Base-by-base conservation (phyloP, 2,329 filamentous ascomycete genomes). In the Calonectria fujianensis region DNA sequence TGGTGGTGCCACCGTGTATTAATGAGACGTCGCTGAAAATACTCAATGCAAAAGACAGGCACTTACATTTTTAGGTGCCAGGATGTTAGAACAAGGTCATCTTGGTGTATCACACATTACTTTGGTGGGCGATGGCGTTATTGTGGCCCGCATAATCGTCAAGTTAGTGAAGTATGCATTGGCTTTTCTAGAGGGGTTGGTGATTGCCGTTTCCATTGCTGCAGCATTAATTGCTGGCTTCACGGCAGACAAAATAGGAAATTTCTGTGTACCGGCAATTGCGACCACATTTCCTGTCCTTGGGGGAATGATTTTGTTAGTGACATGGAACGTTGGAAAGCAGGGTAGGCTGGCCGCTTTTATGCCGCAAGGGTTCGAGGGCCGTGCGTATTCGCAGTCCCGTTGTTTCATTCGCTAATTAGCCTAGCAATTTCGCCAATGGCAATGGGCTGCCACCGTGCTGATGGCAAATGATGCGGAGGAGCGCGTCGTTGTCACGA, bases 401-500 rank as follows among this genome's bases (percentile, higher is more conserved):
- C 6, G 11, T 7, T 16, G 3, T 24, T 48, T 39, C 31, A 13
- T 45, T 14, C 37, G 27, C 64, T 51, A 16, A 65, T 54, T 27
- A 18, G 35, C 41, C 20, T 16, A 76, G 84, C 84, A 67, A 78
- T 81, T 73, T 83, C 77, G 20, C 82, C 82, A 0, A 78, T 86
- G 67, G 83, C 83, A 10, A 86, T 86, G 85, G 83, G 82, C 13
- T 87, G 84, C 85, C 29, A 84, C 84, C 0, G 78, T 85, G 3
- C 77, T 82, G 11, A 85, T 85, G 84, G 80, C 82, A 2, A 81
- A 83, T 14, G 84, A 85, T 54, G 84, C 85, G 10, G 86, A 87
- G 69, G 85, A 87, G 74, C 80, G 85, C 27, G 85, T 85, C 2
- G 80, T 86, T 2, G 84, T 86, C 8, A 86, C 84, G 20, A 85